Base-by-base conservation (phyloP, 352 stramenopile species). In the Pythium folliculosum region DNA sequence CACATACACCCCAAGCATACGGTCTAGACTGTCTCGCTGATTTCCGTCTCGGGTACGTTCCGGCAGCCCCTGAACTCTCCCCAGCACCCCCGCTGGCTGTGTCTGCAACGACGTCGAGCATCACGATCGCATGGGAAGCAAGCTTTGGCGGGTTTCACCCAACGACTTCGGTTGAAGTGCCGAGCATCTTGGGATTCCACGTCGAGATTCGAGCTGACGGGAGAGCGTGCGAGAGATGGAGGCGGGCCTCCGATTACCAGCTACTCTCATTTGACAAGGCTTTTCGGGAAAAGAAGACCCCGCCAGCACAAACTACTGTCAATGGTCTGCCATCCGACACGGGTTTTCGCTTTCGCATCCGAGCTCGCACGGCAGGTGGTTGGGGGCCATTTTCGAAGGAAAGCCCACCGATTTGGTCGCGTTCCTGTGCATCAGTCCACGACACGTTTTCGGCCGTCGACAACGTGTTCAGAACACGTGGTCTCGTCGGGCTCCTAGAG, bases 371-470 rank as follows among this genome's bases (percentile, higher is more conserved):
- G 38, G 76, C 76, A 23, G 84, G 86, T 0, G 86, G 84, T 1
- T 94, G 84, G 86, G 81, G 84, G 0, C 76, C 80, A 13, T 90
- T 87, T 54, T 92, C 82, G 0, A n/a, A n/a, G 1, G 22, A 60
- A 3, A 81, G 71, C 10, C 16, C 47, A 23, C 61, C 62, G 12
- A 80, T 87, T 61, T 72, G 81, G 12, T 92, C 85, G 2, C 65
- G 50, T 0, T 80, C 80, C 1, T 73, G 32, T 55, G 45, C 75
- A 1, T 77, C 67, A 22, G 74, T 71, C 2, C 52, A 70, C n/a
- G 62, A 76, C 27, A 63, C 79, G 16, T 81, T 77, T 22, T 67
- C 72, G 45, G 78, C 73, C 0, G 68, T 85, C 30, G 55, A 75
- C 22, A 19, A 27, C 21, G 68, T 70, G 17, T 55, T 76, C 12